Conservation (phyloP, 805 yeast species). For the Metschnikowia arizonensis region DNA sequence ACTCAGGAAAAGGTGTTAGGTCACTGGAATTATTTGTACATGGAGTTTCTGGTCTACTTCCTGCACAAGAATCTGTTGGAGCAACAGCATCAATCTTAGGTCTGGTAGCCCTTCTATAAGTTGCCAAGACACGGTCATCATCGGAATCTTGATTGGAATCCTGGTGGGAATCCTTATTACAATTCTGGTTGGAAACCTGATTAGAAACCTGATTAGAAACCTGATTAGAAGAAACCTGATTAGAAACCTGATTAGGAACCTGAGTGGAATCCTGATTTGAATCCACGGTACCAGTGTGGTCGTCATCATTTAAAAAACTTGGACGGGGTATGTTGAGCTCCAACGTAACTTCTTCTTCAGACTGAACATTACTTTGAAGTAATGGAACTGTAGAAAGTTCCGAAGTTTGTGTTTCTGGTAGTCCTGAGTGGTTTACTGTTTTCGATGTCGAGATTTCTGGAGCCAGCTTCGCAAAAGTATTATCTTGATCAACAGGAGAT, state of each 20-base stretch:
- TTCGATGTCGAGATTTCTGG: not conserved
- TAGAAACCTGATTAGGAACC: too few relatives aligned
- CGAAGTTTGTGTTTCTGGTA: not conserved
- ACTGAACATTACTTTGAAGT: not conserved
- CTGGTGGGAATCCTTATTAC: too few relatives aligned
- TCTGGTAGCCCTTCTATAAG: not conserved
- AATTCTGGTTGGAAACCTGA: too few relatives aligned
- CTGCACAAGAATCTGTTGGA: not conserved
- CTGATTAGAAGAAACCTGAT: too few relatives aligned
- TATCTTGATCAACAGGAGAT: not conserved
- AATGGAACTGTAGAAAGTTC: not conserved
- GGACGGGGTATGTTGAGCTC: too few relatives aligned
- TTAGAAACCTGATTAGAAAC: too few relatives aligned
- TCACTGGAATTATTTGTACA: not conserved
- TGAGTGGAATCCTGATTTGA: constrained; percentile 1
- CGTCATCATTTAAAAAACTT: not conserved
- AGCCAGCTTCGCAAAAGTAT: not conserved
- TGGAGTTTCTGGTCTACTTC: not conserved
- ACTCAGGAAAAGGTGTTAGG: constrained; percentile 2
- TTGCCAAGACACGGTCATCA: constrained; percentile 4
- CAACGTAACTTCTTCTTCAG: not conserved
- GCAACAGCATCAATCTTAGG: not conserved
- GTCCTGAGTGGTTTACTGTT: not conserved
- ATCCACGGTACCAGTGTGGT: not conserved
- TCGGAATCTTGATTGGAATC: constrained; percentile 2